Evolutionary conservation across 78 protist species (phyloP), one percentile per base, ranked within the genome.

Genomic region (Andalucia godoyi): DNA sequence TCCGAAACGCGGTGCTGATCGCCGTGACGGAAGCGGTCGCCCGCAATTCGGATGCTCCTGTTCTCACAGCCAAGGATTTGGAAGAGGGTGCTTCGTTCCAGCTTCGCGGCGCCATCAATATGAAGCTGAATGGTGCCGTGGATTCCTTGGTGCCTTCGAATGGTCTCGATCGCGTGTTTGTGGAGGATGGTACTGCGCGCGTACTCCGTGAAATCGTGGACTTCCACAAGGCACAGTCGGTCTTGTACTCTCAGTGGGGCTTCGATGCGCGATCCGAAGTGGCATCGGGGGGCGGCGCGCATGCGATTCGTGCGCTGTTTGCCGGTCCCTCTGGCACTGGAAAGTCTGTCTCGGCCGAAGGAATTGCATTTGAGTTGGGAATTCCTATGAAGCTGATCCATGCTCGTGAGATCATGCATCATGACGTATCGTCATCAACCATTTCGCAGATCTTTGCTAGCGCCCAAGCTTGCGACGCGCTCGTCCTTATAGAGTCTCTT

Each of bases 321-420:
- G 39, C 41, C 63, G 87, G 87, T 27, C 74, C 72, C 0, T 55
- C 80, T 4, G 87, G 85, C 1, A 42, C 70, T 8, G 86, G 86
- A 13, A 81, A 81, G 63, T 70, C 83, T 18, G 3, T 72, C 37
- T 53, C 74, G 25, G 68, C 72, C 2, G 80, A 75, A 58, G 87
- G 73, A 1, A 32, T 81, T 33, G 87, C 67, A 2, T 76, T 66
- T 43, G 81, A 77, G 32, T 52, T 54, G 9, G 87, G 87, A 7
- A 12, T 15, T 18, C 41, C 73, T 21, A 33, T 81, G 23, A 25
- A 57, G 37, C 23, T 76, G 9, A 50, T 71, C 53, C 70, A 81
- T 67, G 18, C 23, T 30, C 53, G 46, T 0, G 64, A 57, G 58
- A 38, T 81, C 29, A 51, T 74, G 49, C 36, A 47, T n/a, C 58